A percentile compares a stretch with the other conserved stretches of the same genome.
Conservation (phyloP, 192 early-diverging fungal genomes). For the Coemansia sp. region DNA sequence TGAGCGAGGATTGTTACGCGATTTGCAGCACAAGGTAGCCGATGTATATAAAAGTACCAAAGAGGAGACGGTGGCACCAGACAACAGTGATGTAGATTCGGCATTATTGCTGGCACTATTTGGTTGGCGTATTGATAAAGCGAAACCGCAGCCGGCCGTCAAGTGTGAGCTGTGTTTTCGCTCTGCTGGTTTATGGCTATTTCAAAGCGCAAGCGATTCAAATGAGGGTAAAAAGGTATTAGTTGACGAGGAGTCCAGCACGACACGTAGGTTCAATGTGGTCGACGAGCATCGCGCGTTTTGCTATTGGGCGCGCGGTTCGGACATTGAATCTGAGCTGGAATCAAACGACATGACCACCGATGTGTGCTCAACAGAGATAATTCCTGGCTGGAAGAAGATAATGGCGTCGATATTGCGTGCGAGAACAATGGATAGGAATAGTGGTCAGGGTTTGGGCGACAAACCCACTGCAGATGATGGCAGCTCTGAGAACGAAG, state of each 20-base stretch:
- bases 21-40: slow-evolving; percentile 11
- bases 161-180: slow-evolving; percentile 48
- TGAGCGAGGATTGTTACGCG: slow-evolving; percentile 30
- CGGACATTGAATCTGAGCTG: slow-evolving; percentile 1
- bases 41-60: not conserved
- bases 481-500: not conserved
- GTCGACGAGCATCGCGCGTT: slow-evolving; percentile 47
- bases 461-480: slow-evolving; percentile 5
- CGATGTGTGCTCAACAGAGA: not conserved
- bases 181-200: slow-evolving; percentile 45
- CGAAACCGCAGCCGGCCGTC: slow-evolving; percentile 24
- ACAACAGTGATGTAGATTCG: slow-evolving; percentile 8
- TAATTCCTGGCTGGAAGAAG: slow-evolving; percentile 50
- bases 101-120: slow-evolving; percentile 40
- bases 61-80: not conserved
- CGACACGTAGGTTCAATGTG: slow-evolving; percentile 21
- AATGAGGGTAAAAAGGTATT: not conserved
- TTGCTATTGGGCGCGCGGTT: slow-evolving; percentile 52
- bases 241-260: not conserved
- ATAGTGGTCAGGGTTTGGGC: slow-evolving; percentile 9
- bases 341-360: not conserved
- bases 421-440: slow-evolving; percentile 26
- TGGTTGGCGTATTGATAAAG: slow-evolving; percentile 39
- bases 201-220: slow-evolving; percentile 10
- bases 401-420: slow-evolving; percentile 36